These are phyloP conservation scores for Diospyros kaki DNA, from an alignment of 148 eudicot species.

Conservation along the genomic window DNA sequence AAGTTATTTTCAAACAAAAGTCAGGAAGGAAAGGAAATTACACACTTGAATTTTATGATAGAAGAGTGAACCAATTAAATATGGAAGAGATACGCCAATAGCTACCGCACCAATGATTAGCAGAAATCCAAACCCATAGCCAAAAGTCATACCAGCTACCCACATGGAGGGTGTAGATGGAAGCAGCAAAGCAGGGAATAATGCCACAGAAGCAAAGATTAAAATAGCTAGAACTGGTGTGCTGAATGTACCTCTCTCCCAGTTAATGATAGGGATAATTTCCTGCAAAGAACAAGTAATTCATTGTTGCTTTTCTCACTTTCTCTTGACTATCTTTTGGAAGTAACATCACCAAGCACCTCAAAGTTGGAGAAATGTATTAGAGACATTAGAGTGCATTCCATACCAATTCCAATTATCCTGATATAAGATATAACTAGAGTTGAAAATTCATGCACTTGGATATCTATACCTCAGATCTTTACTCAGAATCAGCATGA, in stretches of 20 bases:
- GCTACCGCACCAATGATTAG: slow-evolving; percentile 53
- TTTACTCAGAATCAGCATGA: neutral
- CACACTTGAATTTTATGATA: slow-evolving; percentile 69
- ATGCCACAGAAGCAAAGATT: slow-evolving; percentile 57
- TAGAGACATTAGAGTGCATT: neutral
- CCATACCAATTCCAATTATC: neutral
- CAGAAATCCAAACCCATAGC: slow-evolving; percentile 83
- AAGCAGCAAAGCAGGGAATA: slow-evolving; percentile 67
- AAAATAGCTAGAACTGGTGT: slow-evolving; percentile 53
- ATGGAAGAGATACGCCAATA: slow-evolving; percentile 85
- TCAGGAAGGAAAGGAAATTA: neutral
- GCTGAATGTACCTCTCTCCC: slow-evolving; percentile 78
- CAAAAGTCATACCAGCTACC: slow-evolving; percentile 97
- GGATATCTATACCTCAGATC: neutral
- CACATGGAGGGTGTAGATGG: slow-evolving; percentile 96
- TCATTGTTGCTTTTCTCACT: neutral
- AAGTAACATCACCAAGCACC: slow-evolving; percentile 7
- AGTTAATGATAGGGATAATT: slow-evolving; percentile 69
- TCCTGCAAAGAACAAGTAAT: slow-evolving; percentile 36
- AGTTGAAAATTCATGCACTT: neutral
- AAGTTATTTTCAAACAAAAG: neutral
- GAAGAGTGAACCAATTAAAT: slow-evolving; percentile 67
- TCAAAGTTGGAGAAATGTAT: neutral
- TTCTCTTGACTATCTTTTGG: neutral
- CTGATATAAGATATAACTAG: neutral